Percentiles rank a stretch among this genome's conserved stretches.
These are phyloP conservation scores for Leccinum obscurum DNA, from an alignment of 768 basidiomycete species.

Conservation along the genomic window DNA sequence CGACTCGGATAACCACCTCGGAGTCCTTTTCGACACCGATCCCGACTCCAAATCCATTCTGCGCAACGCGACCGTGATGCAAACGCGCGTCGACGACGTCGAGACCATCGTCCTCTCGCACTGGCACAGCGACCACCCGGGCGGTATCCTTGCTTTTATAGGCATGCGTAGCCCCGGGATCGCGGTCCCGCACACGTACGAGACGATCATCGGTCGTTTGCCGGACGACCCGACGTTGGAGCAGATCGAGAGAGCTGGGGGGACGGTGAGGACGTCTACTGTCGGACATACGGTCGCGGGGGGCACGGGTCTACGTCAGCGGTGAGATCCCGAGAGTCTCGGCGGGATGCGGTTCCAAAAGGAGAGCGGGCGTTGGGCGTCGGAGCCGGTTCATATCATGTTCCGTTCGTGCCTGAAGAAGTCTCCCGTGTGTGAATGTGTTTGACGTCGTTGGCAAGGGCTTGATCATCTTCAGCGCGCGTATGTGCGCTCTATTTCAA, in stretches of 20 bases:
- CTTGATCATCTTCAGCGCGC: constrained; percentile 76
- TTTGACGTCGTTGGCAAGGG: constrained; percentile 86
- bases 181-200: too few species aligned
- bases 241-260: constrained; percentile 57
- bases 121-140: too few species aligned
- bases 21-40: constrained; percentile 75
- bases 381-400: constrained; percentile 48
- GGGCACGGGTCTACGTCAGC: constrained; percentile 68
- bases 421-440: neutral
- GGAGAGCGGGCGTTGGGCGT: constrained; percentile 18
- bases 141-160: too few species aligned
- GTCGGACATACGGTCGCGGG: constrained; percentile 68
- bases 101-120: constrained; percentile 11
- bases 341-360: constrained; percentile 65
- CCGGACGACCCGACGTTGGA: constrained; percentile 67
- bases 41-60: constrained; percentile 69
- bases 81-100: too few species aligned
- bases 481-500: constrained; percentile 42
- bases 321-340: constrained; percentile 74
- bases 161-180: too few species aligned
- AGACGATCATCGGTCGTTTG: too few species aligned
- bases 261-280: constrained; percentile 50
- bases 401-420: neutral
- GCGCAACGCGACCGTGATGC: too few species aligned
- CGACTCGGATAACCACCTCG: constrained; percentile 39